phyloP scores from a whole-genome alignment of 139 green algal species.

The Chlamydomonas sp. region DNA sequence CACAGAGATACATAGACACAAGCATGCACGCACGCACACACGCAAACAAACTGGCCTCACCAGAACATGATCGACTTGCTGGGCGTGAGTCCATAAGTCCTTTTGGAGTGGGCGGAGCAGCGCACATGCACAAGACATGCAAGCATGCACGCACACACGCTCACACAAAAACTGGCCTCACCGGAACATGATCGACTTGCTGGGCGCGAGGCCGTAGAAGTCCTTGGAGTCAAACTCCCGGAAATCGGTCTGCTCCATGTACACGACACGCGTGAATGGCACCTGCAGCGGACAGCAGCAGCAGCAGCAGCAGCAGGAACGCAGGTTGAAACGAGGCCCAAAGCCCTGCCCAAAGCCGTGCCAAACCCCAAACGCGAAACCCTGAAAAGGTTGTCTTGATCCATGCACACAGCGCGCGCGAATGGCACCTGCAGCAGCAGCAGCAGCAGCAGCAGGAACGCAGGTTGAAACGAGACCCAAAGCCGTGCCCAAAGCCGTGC shows the following conservation, averaged over 20 bases:
- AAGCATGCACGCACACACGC: background rate
- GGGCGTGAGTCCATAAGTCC: background rate
- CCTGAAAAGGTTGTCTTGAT: too few relatives aligned
- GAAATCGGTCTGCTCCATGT: constrained; percentile 95
- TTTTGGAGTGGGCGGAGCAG: background rate
- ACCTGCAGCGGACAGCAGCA: too few relatives aligned
- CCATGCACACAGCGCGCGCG: too few relatives aligned
- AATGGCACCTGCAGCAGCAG: too few relatives aligned
- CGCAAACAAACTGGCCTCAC: background rate
- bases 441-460: background rate
- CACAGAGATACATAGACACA: background rate
- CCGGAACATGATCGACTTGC: constrained; percentile 88
- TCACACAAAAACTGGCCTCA: constrained; percentile 22
- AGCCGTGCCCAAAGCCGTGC: too few relatives aligned
- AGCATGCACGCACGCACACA: background rate
- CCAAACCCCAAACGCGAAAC: too few relatives aligned
- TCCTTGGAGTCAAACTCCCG: constrained; percentile 75
- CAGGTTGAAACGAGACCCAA: too few relatives aligned
- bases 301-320: background rate
- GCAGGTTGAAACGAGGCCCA: too few relatives aligned
- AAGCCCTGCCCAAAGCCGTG: too few relatives aligned
- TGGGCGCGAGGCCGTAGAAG: constrained; percentile 92
- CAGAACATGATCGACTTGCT: background rate
- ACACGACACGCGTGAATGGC: constrained; percentile 78
- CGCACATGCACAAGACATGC: background rate